Percentiles rank a stretch among this genome's conserved stretches.
These are phyloP conservation scores for Dactylonectria macrodidyma DNA, from an alignment of 2,329 filamentous ascomycete genomes.

Conservation along the genomic window DNA sequence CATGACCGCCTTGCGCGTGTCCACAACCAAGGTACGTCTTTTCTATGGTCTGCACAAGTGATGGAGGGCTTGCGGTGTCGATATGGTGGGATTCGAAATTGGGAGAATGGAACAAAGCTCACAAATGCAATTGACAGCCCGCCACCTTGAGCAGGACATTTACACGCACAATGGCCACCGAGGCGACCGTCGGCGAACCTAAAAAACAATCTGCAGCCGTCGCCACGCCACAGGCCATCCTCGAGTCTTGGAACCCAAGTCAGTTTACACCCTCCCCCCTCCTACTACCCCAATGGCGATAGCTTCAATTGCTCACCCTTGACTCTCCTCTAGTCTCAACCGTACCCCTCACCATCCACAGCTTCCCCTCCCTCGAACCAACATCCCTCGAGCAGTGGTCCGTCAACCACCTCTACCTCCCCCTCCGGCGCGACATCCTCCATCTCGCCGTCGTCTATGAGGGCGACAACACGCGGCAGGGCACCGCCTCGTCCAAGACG, in stretches of 20 bases:
- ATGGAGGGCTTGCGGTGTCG: slow-evolving; percentile 11
- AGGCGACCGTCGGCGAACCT: slow-evolving; percentile 55
- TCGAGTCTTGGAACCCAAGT: slow-evolving; percentile 64
- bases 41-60: background rate
- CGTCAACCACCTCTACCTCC: slow-evolving; percentile 86
- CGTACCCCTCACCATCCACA: slow-evolving; percentile 88
- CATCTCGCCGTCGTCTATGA: slow-evolving; percentile 95
- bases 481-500: slow-evolving; percentile 87
- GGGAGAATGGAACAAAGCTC: slow-evolving; percentile 9
- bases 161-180: slow-evolving; percentile 71
- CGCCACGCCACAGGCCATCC: slow-evolving; percentile 50
- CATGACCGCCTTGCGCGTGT: slow-evolving; percentile 64
- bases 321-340: slow-evolving; percentile 63
- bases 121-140: slow-evolving; percentile 47
- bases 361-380: slow-evolving; percentile 92
- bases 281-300: background rate
- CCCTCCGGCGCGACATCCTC: slow-evolving; percentile 90
- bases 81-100: background rate
- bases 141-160: slow-evolving; percentile 58
- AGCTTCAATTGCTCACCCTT: slow-evolving; percentile 15
- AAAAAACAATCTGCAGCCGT: slow-evolving; percentile 54
- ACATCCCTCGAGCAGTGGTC: slow-evolving; percentile 83
- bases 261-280: slow-evolving; percentile 34
- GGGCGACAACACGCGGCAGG: slow-evolving; percentile 88
- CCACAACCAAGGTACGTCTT: slow-evolving; percentile 55